phyloP scores from a whole-genome alignment of 129 eudicot species.

The Pittosporum tobira region DNA sequence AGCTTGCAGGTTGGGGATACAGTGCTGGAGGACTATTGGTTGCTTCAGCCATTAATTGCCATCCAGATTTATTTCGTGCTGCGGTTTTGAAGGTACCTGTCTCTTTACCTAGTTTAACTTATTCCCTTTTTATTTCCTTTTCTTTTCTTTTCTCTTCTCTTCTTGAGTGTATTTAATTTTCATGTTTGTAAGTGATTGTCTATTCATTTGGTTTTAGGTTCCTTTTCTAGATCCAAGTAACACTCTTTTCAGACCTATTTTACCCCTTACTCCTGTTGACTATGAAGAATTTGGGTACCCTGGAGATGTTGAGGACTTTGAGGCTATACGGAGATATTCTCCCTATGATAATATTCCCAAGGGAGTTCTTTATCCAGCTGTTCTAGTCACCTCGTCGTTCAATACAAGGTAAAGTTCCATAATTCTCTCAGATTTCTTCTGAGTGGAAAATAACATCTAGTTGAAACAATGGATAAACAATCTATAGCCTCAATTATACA shows the following conservation, averaged over 20 bases:
- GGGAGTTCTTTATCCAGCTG: constrained; percentile 67
- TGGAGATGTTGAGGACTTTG: constrained; percentile 67
- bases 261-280: constrained; percentile 76
- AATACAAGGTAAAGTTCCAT: constrained; percentile 54
- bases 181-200: background rate
- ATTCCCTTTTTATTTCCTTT: background rate
- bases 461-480: background rate
- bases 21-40: constrained; percentile 93
- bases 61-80: constrained; percentile 83
- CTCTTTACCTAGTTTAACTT: background rate
- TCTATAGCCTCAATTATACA: background rate
- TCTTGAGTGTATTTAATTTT: too few relatives aligned
- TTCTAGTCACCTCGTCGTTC: constrained; percentile 68
- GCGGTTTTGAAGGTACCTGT: constrained; percentile 62
- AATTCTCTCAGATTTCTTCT: constrained; percentile 1
- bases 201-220: constrained; percentile 37
- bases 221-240: constrained; percentile 84
- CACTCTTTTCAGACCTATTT: constrained; percentile 71
- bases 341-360: constrained; percentile 77
- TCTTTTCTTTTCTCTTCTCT: too few relatives aligned
- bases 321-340: constrained; percentile 60
- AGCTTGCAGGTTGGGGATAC: constrained; percentile 95
- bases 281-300: constrained; percentile 96
- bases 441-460: background rate
- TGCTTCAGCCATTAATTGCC: constrained; percentile 72